Evolutionary conservation across 768 basidiomycete genomes (phyloP).

Genomic region (Tulasnella sp.): DNA sequence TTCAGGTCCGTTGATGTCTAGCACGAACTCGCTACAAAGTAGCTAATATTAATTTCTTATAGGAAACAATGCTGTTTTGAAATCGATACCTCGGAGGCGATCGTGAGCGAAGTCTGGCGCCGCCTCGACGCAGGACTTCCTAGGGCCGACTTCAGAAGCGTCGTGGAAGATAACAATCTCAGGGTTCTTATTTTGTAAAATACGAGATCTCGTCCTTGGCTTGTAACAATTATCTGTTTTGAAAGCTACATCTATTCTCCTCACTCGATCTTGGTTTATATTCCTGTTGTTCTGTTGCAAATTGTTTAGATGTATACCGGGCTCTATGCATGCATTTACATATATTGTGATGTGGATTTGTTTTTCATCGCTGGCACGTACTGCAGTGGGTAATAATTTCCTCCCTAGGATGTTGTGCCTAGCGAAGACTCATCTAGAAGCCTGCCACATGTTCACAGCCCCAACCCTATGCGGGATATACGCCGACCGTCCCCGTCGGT

Average conservation of each 20-base stretch:
- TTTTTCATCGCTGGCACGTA: too few species aligned
- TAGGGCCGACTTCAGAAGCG: slow-evolving; percentile 17
- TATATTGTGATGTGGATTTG: too few species aligned
- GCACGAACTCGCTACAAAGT: not conserved
- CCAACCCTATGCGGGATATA: not conserved
- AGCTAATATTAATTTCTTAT: not conserved
- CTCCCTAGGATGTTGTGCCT: too few species aligned
- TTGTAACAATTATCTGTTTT: not conserved
- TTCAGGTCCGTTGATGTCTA: slow-evolving; percentile 21
- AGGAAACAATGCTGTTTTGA: slow-evolving; percentile 27
- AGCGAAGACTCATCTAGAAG: not conserved
- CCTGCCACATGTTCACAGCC: not conserved
- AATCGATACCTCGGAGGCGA: slow-evolving; percentile 28
- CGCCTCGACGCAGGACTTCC: slow-evolving; percentile 16
- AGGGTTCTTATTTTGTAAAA: slow-evolving; percentile 16
- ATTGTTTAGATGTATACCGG: not conserved
- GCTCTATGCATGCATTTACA: too few species aligned
- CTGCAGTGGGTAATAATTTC: not conserved
- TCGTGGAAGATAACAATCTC: slow-evolving; percentile 17
- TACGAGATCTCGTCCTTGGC: not conserved
- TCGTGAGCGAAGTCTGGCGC: slow-evolving; percentile 21
- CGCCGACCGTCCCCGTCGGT: not conserved
- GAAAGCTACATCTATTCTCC: too few species aligned
- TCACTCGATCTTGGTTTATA: not conserved
- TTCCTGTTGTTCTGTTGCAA: not conserved